Conservation (phyloP, 2,329 filamentous ascomycete genomes). For the Atkinsonella texensis region DNA sequence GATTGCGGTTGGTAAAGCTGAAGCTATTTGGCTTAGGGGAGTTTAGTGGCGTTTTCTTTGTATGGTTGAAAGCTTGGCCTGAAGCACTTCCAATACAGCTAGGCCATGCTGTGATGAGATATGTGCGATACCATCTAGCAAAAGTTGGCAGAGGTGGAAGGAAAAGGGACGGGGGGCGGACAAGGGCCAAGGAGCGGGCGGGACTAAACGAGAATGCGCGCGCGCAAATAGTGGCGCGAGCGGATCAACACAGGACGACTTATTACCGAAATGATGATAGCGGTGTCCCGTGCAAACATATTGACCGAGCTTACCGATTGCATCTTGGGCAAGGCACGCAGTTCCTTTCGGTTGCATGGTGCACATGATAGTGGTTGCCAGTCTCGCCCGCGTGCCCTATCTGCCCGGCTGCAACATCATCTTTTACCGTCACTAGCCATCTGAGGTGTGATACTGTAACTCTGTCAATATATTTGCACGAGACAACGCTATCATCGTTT, state of each 20-base stretch:
- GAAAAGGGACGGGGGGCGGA: too few species aligned
- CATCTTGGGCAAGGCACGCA: too few species aligned
- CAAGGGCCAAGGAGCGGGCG: background rate
- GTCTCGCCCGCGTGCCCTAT: too few species aligned
- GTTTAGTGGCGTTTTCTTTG: conserved; percentile 1
- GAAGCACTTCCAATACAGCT: background rate
- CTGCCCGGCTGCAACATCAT: too few species aligned
- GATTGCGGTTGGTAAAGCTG: background rate
- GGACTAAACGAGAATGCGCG: background rate
- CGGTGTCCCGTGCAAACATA: background rate
- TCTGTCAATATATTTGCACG: too few species aligned
- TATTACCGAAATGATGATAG: background rate
- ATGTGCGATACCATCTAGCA: conserved; percentile 1
- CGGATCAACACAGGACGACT: background rate
- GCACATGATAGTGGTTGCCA: too few species aligned
- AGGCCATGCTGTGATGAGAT: background rate
- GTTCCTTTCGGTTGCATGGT: too few species aligned
- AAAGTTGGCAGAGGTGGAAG: background rate
- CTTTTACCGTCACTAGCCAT: too few species aligned
- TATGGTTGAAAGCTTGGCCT: background rate
- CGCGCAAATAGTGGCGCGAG: conserved; percentile 2
- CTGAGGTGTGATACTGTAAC: too few species aligned
- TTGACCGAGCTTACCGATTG: background rate
- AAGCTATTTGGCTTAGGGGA: background rate
- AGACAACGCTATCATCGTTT: too few species aligned